Conservation (phyloP, 768 basidiomycete species). For the Gelatoporia subvermispora region DNA sequence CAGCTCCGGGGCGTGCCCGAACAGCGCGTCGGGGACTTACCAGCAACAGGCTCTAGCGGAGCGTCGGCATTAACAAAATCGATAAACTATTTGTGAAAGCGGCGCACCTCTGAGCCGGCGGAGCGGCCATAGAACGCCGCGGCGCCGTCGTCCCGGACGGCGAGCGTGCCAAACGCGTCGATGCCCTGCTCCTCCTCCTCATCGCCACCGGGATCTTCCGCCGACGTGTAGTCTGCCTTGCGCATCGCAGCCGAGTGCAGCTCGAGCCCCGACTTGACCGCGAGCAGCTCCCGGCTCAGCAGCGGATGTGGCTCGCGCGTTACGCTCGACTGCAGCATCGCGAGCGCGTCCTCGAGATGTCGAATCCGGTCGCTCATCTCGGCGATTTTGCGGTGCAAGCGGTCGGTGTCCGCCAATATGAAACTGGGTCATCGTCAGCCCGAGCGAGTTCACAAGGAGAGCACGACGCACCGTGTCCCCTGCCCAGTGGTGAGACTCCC, state of each 20-base stretch:
- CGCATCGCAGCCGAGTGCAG: conserved; percentile 28
- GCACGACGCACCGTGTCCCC: conserved; percentile 56
- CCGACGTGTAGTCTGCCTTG: background rate
- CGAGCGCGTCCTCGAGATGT: conserved; percentile 65
- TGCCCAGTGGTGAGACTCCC: conserved; percentile 74
- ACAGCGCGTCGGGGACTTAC: conserved; percentile 7
- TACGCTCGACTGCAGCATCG: conserved; percentile 51
- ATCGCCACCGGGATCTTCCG: conserved; percentile 13
- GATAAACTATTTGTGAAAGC: background rate
- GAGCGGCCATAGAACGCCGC: conserved; percentile 73
- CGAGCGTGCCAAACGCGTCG: conserved; percentile 53
- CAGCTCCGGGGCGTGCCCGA: background rate
- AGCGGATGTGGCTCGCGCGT: conserved; percentile 57
- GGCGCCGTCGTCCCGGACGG: conserved; percentile 60
- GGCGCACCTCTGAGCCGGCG: conserved; percentile 66
- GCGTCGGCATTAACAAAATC: too few relatives aligned
- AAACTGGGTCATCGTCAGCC: conserved; percentile 34
- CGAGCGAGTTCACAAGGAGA: background rate
- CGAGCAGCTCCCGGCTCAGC: conserved; percentile 45
- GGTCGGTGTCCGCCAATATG: conserved; percentile 60
- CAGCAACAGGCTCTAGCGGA: conserved; percentile 17
- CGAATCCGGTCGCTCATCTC: conserved; percentile 66
- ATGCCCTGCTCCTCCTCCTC: conserved; percentile 26
- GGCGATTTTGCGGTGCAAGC: conserved; percentile 59
- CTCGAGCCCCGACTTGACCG: conserved; percentile 53